Percentiles rank a stretch among this genome's conserved stretches.
These are phyloP conservation scores for Trichoderma sp. DNA, from an alignment of 2,329 filamentous ascomycete genomes.

Conservation along the genomic window DNA sequence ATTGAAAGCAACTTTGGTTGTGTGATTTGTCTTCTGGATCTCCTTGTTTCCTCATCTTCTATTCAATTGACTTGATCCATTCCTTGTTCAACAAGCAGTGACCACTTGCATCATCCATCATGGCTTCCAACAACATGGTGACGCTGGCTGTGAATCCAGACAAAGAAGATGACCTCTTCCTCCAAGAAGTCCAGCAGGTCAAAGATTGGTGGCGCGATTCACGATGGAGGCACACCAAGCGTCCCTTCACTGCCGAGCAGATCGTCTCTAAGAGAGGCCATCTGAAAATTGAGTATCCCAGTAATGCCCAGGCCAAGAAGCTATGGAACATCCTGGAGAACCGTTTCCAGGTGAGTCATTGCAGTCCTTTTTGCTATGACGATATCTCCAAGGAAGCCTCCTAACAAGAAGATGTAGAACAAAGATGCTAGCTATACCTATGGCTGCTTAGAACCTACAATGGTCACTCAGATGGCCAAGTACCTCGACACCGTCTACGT, in stretches of 20 bases:
- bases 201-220: constrained; percentile 93
- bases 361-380: background rate
- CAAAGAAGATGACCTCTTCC: constrained; percentile 65
- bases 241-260: constrained; percentile 92
- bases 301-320: constrained; percentile 88
- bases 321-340: constrained; percentile 86
- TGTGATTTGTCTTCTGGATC: background rate
- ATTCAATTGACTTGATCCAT: background rate
- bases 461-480: constrained; percentile 99
- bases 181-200: constrained; percentile 80
- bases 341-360: constrained; percentile 70
- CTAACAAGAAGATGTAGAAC: constrained; percentile 50
- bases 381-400: background rate
- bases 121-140: constrained; percentile 63
- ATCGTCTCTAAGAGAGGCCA: constrained; percentile 95
- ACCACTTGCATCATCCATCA: constrained; percentile 35
- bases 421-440: constrained; percentile 91
- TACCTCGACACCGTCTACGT: constrained; percentile 98
- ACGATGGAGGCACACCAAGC: constrained; percentile 88
- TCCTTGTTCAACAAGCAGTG: background rate
- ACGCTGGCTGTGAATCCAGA: constrained; percentile 56
- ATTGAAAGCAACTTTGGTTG: background rate
- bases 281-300: constrained; percentile 86
- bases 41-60: background rate
- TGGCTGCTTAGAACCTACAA: constrained; percentile 94